Conservation (phyloP, 495 filamentous ascomycete genomes). For the Aspergillus steynii region DNA sequence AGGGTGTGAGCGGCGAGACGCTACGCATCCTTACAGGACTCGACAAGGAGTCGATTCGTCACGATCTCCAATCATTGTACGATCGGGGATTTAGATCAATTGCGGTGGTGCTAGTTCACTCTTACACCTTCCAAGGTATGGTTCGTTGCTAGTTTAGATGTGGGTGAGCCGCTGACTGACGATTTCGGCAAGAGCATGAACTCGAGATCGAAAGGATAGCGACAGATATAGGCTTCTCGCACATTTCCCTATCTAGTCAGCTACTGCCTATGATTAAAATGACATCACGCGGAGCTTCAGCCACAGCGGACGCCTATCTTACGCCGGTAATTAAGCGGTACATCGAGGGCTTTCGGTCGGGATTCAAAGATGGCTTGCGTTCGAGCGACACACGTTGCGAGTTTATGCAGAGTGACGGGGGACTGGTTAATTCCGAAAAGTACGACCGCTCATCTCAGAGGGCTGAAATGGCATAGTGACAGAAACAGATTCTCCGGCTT, state of each 20-base stretch:
- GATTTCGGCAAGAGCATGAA: conserved; percentile 41
- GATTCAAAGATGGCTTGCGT: conserved; percentile 55
- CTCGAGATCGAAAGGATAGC: conserved; percentile 48
- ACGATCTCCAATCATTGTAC: conserved; percentile 44
- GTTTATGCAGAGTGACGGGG: conserved; percentile 59
- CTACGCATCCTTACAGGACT: conserved; percentile 48
- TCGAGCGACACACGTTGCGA: conserved; percentile 50
- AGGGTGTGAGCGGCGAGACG: conserved; percentile 52
- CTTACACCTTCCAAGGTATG: conserved; percentile 47
- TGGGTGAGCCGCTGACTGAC: not conserved
- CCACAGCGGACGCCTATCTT: conserved; percentile 93
- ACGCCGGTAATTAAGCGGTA: conserved; percentile 96
- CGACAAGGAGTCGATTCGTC: conserved; percentile 34
- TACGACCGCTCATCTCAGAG: no score
- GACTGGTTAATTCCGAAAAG: conserved; percentile 50
- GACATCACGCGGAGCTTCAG: conserved; percentile 80
- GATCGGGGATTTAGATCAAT: conserved; percentile 48
- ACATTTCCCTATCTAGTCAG: conserved; percentile 52
- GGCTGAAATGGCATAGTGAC: no score
- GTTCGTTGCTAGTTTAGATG: not conserved
- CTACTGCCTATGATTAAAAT: conserved; percentile 84
- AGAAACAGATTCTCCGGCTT: conserved; percentile 52
- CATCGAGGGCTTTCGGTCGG: conserved; percentile 77
- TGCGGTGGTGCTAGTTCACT: conserved; percentile 55
- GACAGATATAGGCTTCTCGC: conserved; percentile 48